Conservation (phyloP, 129 eudicot species). For the Flaveria linearis region DNA sequence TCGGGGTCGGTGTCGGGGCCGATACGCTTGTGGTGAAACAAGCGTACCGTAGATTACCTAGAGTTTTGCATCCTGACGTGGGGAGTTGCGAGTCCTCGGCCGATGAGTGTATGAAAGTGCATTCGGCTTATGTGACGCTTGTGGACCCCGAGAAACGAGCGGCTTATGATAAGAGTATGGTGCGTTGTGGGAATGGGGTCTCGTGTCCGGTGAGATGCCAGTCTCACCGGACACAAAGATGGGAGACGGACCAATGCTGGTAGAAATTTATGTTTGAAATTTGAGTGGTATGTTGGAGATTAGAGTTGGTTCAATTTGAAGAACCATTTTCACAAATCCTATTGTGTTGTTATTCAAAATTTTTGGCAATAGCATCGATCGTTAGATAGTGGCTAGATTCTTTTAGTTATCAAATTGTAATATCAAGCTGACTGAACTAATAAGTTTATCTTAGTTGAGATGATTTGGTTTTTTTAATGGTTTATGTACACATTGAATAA, state of each 20-base stretch:
- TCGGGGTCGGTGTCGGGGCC: conserved; percentile 27
- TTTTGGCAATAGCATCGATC: no score
- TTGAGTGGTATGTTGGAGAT: no score
- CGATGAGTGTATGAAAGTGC: conserved; percentile 26
- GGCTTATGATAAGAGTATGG: conserved; percentile 22
- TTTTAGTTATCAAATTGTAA: no score
- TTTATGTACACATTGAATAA: no score
- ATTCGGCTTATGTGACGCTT: conserved; percentile 29
- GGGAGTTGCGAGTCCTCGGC: conserved; percentile 20
- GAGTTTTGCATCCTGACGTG: conserved; percentile 34
- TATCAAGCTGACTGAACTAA: no score
- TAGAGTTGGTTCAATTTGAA: no score
- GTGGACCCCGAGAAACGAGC: conserved; percentile 28
- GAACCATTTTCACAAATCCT: no score
- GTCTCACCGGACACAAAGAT: neutral
- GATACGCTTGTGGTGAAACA: conserved; percentile 20
- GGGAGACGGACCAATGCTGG: conserved; percentile 42
- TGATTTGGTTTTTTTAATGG: no score
- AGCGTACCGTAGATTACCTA: conserved; percentile 31
- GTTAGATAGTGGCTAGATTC: no score
- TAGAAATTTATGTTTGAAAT: neutral
- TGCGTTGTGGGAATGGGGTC: neutral
- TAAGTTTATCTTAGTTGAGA: no score
- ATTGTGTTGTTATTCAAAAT: no score
- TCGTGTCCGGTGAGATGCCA: neutral